Conservation (phyloP, 345 rosid genomes). For the Brassica napus region Da-Ae NC_063452.1:5708001-5708500, state of each 20-base stretch:
- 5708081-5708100: conserved; percentile 55
- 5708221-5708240: conserved; percentile 49
- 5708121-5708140: conserved; percentile 48
- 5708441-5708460: conserved; percentile 64
- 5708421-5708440: conserved; percentile 66
- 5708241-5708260: conserved; percentile 37
- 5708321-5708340: conserved; percentile 85
- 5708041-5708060: conserved; percentile 56
- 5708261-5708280: conserved; percentile 44
- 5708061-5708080: conserved; percentile 58
- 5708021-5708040: conserved; percentile 47
- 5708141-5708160: conserved; percentile 50
- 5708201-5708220: conserved; percentile 71
- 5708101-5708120: conserved; percentile 51
- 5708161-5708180: conserved; percentile 51
- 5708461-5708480: conserved; percentile 50
- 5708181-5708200: conserved; percentile 60
- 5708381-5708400: conserved; percentile 38
- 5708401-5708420: conserved; percentile 36
- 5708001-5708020: conserved; percentile 75
- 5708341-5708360: conserved; percentile 70
- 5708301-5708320: conserved; percentile 69
- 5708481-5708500: conserved; percentile 64
- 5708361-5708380: conserved; percentile 47
- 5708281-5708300: conserved; percentile 40